These are phyloP conservation scores for Tolypocladium endophyticum DNA, from an alignment of 2,329 filamentous ascomycete genomes.

Conservation along the genomic window DNA sequence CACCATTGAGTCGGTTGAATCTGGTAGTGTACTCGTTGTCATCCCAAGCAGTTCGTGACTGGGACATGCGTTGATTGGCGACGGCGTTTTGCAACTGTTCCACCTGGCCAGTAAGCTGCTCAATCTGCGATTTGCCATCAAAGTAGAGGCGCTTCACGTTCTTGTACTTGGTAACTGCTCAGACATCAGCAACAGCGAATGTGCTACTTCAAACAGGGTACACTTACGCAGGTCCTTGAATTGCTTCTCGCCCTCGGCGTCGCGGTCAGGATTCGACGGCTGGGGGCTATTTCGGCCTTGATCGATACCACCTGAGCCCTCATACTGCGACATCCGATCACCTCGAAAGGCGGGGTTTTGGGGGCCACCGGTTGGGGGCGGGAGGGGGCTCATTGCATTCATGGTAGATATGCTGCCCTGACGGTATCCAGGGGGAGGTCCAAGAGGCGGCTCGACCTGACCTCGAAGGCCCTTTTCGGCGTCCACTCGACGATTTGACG, in stretches of 20 bases:
- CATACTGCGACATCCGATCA: slow-evolving; percentile 30
- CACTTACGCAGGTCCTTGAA: slow-evolving; percentile 47
- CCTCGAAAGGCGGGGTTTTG: slow-evolving; percentile 28
- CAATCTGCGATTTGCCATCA: slow-evolving; percentile 86
- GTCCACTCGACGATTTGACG: slow-evolving; percentile 37
- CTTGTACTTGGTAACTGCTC: slow-evolving; percentile 82
- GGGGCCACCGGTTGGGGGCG: slow-evolving; percentile 22
- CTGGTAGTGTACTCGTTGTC: slow-evolving; percentile 87
- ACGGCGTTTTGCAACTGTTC: slow-evolving; percentile 96
- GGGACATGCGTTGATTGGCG: slow-evolving; percentile 87
- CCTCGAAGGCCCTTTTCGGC: slow-evolving; percentile 34
- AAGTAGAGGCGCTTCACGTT: slow-evolving; percentile 98
- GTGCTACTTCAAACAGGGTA: background rate
- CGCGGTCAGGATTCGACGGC: slow-evolving; percentile 32
- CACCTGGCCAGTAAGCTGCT: slow-evolving; percentile 76
- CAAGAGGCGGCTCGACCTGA: slow-evolving; percentile 30
- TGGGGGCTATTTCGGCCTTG: slow-evolving; percentile 47
- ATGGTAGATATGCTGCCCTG: slow-evolving; percentile 35
- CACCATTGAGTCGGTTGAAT: slow-evolving; percentile 84
- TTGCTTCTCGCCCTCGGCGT: slow-evolving; percentile 39
- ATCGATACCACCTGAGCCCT: slow-evolving; percentile 28
- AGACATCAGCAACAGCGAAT: slow-evolving; percentile 3
- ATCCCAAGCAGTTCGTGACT: slow-evolving; percentile 87
- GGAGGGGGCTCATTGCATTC: slow-evolving; percentile 31
- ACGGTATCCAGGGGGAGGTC: slow-evolving; percentile 41